phyloP scores from a whole-genome alignment of 805 yeast species.

The Komagataella pastoris region DNA sequence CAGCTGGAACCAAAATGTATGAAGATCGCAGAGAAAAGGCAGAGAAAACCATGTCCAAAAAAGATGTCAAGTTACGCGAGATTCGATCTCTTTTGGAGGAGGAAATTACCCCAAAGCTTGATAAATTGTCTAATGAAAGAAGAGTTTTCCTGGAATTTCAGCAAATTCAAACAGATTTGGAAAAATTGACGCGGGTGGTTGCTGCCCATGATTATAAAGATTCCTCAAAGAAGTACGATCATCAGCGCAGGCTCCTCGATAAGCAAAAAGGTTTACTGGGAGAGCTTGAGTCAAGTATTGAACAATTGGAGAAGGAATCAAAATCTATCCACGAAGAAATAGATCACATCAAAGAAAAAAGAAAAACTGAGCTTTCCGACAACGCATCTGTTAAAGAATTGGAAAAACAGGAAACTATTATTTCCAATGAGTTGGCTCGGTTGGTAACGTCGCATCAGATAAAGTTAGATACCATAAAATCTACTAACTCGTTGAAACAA shows the following conservation, averaged over 20 bases:
- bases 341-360: constrained; percentile 32
- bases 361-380: constrained; percentile 44
- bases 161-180: constrained; percentile 69
- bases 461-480: constrained; percentile 32
- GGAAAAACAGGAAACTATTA: constrained; percentile 40
- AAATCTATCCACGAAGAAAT: constrained; percentile 47
- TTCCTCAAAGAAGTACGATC: constrained; percentile 24
- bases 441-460: constrained; percentile 47
- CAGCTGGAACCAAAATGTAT: constrained; percentile 94
- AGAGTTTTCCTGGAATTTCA: constrained; percentile 77
- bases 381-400: constrained; percentile 48
- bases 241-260: constrained; percentile 28
- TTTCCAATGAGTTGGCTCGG: constrained; percentile 56
- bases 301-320: constrained; percentile 41
- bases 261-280: constrained; percentile 26
- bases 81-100: constrained; percentile 61
- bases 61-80: constrained; percentile 73
- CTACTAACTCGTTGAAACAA: constrained; percentile 19
- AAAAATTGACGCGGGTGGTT: constrained; percentile 57
- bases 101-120: constrained; percentile 89
- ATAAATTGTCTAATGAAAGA: constrained; percentile 68
- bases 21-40: constrained; percentile 91
- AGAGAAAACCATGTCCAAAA: constrained; percentile 80
- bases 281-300: constrained; percentile 28
- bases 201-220: constrained; percentile 60